phyloP scores from a whole-genome alignment of 192 early-diverging fungal genomes.

The Gigaspora rosea region DNA sequence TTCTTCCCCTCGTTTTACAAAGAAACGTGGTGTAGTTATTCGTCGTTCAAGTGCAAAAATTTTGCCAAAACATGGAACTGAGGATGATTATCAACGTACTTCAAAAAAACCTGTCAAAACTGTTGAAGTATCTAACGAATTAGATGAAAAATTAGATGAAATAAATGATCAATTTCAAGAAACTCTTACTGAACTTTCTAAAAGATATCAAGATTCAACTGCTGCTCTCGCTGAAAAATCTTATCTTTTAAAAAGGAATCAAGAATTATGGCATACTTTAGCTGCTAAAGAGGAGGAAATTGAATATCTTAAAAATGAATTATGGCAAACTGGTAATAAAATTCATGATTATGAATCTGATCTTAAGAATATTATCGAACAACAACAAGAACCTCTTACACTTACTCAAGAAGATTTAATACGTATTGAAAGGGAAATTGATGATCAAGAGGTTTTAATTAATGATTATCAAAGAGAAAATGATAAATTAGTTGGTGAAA shows the following conservation, averaged over 20 bases:
- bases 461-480: constrained; percentile 22
- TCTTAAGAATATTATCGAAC: constrained; percentile 20
- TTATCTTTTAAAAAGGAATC: constrained; percentile 25
- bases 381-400: constrained; percentile 24
- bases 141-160: constrained; percentile 33
- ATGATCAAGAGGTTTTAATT: constrained; percentile 29
- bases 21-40: constrained; percentile 16
- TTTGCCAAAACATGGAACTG: not conserved
- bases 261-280: constrained; percentile 23
- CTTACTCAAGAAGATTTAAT: constrained; percentile 17
- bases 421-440: constrained; percentile 29
- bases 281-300: constrained; percentile 30
- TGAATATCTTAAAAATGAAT: constrained; percentile 30
- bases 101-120: constrained; percentile 1
- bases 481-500: constrained; percentile 13
- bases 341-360: constrained; percentile 23
- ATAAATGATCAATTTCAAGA: constrained; percentile 28
- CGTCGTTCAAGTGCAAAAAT: constrained; percentile 17
- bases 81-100: not conserved
- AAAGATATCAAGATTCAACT: constrained; percentile 30
- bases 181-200: constrained; percentile 21
- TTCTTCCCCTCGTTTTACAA: constrained; percentile 22
- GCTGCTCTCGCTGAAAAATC: constrained; percentile 25
- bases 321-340: constrained; percentile 20
- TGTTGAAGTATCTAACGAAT: constrained; percentile 24